Base-by-base conservation (phyloP, 257 asterid species). In the Ajuga chamaepitys region DNA sequence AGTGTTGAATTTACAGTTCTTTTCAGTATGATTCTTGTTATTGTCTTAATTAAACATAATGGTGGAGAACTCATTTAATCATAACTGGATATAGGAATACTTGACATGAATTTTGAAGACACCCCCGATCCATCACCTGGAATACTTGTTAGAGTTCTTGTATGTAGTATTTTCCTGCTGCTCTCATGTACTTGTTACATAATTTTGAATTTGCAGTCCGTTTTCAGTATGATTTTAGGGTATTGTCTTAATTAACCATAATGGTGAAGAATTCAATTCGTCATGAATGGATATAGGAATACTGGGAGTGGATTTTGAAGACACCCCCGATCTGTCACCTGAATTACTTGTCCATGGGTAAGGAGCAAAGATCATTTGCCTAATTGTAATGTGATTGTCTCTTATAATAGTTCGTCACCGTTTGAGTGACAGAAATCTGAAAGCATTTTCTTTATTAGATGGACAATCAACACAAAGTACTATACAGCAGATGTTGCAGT, bases 401-500 rank as follows among this genome's bases (percentile, higher is more conserved):
- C 40, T 40, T 55, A 53, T 48, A 14, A 44, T 20, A 14, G 20
- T 66, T 75, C 25, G 18, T 63, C 9, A 35, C 48, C 30, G 62
- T 68, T 44, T 22, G 63, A 51, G 51, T 54, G 34, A 68, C 51
- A 6, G n/a, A n/a, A n/a, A 46, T 45, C 40, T 62, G 64, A 54
- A 58, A 62, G n/a, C 73, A 73, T 57, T 59, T 78, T 58, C 56
- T 53, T 74, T 40, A 47, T 57, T 77, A 88, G 97, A 81, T 94
- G 95, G 97, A 78, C 88, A 38, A 90, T 94, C 88, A 77, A 86
- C 83, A 94, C 97, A 35, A 94, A 90, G 75, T 94, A 94, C 63
- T 94, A 94, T 57, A 78, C 81, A 7, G 97, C 92, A 63, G 97
- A 93, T 76, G 90, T 86, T 75, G 77, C 89, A 59, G 62, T 93